Evolutionary conservation across 768 basidiomycete species (phyloP).

Genomic region (Russula dissimulans): DNA sequence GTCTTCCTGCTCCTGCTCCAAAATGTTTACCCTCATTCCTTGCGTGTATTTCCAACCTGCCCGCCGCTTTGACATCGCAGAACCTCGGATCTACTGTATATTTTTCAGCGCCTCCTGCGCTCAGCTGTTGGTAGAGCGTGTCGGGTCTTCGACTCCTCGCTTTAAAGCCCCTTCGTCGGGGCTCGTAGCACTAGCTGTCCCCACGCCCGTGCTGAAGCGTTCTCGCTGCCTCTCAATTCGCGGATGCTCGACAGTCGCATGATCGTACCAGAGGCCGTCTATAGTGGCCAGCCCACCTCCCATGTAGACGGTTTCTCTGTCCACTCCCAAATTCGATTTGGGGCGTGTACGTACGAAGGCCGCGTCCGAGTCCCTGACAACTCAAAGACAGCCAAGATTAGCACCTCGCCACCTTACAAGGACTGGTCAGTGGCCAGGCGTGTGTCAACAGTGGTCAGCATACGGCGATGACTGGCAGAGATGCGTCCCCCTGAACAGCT

Average conservation of each 20-base stretch:
- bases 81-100: not conserved
- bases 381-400: too few relatives aligned
- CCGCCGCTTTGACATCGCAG: too few relatives aligned
- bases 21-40: too few relatives aligned
- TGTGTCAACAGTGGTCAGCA: not conserved
- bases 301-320: slow-evolving; percentile 6
- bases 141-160: not conserved
- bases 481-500: not conserved
- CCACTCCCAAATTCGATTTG: not conserved
- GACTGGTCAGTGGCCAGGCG: not conserved
- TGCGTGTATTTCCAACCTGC: too few relatives aligned
- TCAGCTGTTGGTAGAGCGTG: not conserved
- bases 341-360: not conserved
- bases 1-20: too few relatives aligned
- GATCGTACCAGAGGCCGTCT: slow-evolving; percentile 16
- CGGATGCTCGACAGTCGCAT: slow-evolving; percentile 9
- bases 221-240: slow-evolving; percentile 10
- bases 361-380: too few relatives aligned
- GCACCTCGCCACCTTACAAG: too few relatives aligned
- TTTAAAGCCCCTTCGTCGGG: not conserved
- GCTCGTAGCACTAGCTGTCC: not conserved
- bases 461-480: not conserved
- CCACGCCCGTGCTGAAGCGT: not conserved
- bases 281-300: slow-evolving; percentile 9
- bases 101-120: not conserved